phyloP scores from a whole-genome alignment of 768 basidiomycete species.

The Pleurotus giganteus region DNA sequence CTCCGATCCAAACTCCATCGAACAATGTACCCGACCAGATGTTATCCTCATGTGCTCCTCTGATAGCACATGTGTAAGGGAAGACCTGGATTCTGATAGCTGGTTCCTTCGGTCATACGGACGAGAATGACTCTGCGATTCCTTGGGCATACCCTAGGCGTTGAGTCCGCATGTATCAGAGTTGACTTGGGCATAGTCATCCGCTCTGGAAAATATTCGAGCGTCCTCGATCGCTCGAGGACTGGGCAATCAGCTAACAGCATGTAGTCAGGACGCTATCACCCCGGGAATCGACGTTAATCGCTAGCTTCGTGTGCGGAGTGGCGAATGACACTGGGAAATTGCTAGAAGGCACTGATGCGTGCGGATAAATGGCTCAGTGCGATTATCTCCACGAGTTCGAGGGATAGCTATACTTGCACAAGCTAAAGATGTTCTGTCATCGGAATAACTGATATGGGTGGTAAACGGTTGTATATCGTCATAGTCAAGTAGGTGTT shows the following conservation, averaged over 20 bases:
- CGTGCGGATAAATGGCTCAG: background rate
- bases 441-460: conserved; percentile 4
- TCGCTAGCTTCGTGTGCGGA: background rate
- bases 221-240: background rate
- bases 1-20: background rate
- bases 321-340: background rate
- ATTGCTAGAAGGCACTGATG: background rate
- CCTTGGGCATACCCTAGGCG: background rate
- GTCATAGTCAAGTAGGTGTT: background rate
- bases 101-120: conserved; percentile 1
- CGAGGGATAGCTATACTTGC: no score
- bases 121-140: background rate
- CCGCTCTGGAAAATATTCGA: background rate
- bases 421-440: background rate
- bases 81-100: background rate
- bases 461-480: background rate
- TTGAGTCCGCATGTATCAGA: conserved; percentile 1
- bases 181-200: background rate
- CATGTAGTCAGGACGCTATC: background rate
- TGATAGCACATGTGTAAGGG: conserved; percentile 5
- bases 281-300: background rate
- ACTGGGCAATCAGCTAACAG: no score
- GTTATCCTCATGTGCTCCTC: conserved; percentile 5
- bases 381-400: background rate
- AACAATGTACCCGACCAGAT: conserved; percentile 7